Evolutionary conservation across 2,329 filamentous ascomycete species (phyloP), one percentile per base, ranked within the genome.

Genomic region (Talaromyces sp.): DNA sequence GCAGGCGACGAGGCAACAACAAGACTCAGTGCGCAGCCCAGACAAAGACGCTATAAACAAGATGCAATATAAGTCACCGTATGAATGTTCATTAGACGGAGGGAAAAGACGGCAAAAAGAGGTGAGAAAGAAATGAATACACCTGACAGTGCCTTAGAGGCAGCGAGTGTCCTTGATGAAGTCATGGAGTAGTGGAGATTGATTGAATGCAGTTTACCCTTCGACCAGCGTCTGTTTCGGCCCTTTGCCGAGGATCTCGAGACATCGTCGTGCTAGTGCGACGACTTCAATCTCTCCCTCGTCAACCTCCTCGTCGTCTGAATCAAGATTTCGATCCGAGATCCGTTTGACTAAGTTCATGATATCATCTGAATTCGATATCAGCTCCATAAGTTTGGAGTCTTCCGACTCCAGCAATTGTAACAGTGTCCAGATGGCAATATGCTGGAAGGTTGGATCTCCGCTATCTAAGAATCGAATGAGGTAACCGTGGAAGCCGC

Each of bases 401-500:
- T 99, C 93, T 74, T 96, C 93, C 0, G 93, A 97, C 77, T 99
- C 95, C 58, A 99, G 88, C 4, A 99, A 84, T 74, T 99, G 95
- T 3, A 99, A 84, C 55, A 99, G 80, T 1, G 95, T 99, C 95
- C 95, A 99, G 66, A 98, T 96, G 58, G 95, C 95, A 72, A 99
- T 99, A 75, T 99, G 95, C 77, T 99, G 95, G 82, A 99, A 99
- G 0, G 95, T 99, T 0, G 95, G 88, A 73, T 99, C 95, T 44
- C 93, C 93, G 67, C 92, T 97, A 50, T 90, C 91, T 18, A 99
- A 83, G 82, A 99, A 99, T 61, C 93, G 88, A 70, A 88, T 90
- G 39, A 99, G 84, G 73, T 99, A 99, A 60, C 95, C 95, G 73
- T 97, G 93, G 65, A 99, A 96, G 52, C 95, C 95, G 52, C 92